These are phyloP conservation scores for Castanea mollissima DNA, from an alignment of 306 rosid genomes.

Conservation along the genomic window DNA sequence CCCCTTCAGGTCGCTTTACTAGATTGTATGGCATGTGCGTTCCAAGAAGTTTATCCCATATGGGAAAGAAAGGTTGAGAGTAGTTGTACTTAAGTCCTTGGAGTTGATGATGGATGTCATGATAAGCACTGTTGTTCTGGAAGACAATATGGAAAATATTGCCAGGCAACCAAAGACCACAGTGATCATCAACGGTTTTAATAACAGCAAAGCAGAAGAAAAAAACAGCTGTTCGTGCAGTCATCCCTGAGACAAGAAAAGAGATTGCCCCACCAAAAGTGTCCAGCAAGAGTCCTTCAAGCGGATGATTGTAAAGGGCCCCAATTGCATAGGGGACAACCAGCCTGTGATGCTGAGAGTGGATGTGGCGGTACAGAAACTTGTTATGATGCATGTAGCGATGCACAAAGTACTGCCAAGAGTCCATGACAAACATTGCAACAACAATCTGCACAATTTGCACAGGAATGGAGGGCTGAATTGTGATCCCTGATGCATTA, in stretches of 20 bases:
- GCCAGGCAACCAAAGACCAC: conserved; percentile 89
- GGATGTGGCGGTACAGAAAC: conserved; percentile 74
- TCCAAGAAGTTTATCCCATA: conserved; percentile 82
- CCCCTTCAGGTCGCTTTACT: conserved; percentile 67
- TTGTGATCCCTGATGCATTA: conserved; percentile 36
- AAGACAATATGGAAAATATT: conserved; percentile 71
- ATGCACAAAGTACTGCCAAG: conserved; percentile 95
- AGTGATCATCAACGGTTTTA: conserved; percentile 85
- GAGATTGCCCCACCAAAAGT: conserved; percentile 84
- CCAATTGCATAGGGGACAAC: conserved; percentile 88
- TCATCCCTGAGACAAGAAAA: conserved; percentile 73
- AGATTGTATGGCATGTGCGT: conserved; percentile 81
- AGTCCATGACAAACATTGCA: conserved; percentile 83
- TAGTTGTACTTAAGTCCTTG: conserved; percentile 80
- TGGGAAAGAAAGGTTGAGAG: conserved; percentile 86
- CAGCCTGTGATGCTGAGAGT: conserved; percentile 79
- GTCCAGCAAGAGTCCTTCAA: conserved; percentile 88
- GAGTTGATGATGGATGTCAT: conserved; percentile 90
- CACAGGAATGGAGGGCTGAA: conserved; percentile 53
- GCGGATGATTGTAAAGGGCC: conserved; percentile 87
- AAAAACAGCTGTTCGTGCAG: conserved; percentile 69
- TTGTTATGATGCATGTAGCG: conserved; percentile 92
- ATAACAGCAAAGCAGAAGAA: conserved; percentile 83
- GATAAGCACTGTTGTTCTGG: conserved; percentile 88
- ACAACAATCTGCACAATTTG: conserved; percentile 60